Base-by-base conservation (phyloP, 768 basidiomycete genomes). In the Boletus eberwhitei region DNA sequence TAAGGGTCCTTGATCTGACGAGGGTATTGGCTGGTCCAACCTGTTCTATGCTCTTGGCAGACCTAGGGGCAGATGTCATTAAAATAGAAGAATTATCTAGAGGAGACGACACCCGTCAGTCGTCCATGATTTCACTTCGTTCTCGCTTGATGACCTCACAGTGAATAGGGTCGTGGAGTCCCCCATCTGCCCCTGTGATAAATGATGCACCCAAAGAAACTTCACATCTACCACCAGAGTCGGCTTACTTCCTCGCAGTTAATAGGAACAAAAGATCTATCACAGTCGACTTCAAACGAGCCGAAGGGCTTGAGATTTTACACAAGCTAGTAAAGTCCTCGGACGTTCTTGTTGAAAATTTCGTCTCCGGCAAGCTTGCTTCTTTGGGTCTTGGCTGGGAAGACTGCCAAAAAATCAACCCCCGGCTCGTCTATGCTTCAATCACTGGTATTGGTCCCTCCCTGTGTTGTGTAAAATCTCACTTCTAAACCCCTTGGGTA, bases 331-430 rank as follows among this genome's bases (percentile, higher is more conserved):
- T 96, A 24, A 74, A 77, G 57, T 75, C 79, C 48, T 83, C 93
- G 3, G 93, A 98, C 64, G 79, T 98, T 16, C 76, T 98, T 14
- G 92, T 96, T 0, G 93, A 96, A 74, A 96, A 96, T 66, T 95
- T 86, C 58, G 72, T 92, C 36, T 77, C 88, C 8, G 90, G 95
- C 4, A 97, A 97, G 68, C 81, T 98, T 17, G 85, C 82, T 8
- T 80, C 82, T 46, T 80, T 93, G 74, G 93, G 94, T 1, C 80
- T 98, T 19, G 92, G 91, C 6, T 97, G 84, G 76, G 87, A 93
- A 58, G 84, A 89, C 52, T 91, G 91, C 66, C 75, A 74, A 53
- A 79, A 79, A 65, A 77, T 94, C 48, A 98, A 97, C 62, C 85
- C 86, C 5, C 72, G 78, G 24, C 74, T 98, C 43, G 86, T 98